Evolutionary conservation across 768 basidiomycete genomes (phyloP).

Genomic region (Russula compacta): DNA sequence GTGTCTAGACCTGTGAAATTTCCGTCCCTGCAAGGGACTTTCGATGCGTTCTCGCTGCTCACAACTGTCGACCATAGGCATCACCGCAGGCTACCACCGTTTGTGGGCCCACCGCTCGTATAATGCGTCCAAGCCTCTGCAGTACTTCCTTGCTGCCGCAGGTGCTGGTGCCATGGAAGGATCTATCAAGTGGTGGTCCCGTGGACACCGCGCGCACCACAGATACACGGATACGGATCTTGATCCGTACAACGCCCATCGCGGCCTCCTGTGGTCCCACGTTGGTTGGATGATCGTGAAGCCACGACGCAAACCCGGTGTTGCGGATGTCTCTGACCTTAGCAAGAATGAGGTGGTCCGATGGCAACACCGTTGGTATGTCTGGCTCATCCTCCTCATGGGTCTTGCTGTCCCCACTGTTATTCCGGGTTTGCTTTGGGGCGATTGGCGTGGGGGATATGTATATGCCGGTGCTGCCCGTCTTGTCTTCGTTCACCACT

Average conservation of each 20-base stretch:
- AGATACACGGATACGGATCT: conserved; percentile 96
- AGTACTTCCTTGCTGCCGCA: conserved; percentile 74
- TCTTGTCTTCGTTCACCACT: conserved; percentile 83
- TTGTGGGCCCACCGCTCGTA: conserved; percentile 96
- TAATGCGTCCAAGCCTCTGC: conserved; percentile 79
- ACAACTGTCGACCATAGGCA: conserved; percentile 35
- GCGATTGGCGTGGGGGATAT: conserved; percentile 78
- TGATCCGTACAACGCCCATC: conserved; percentile 90
- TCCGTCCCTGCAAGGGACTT: not conserved
- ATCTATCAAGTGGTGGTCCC: conserved; percentile 98
- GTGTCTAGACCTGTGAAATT: conserved; percentile 27
- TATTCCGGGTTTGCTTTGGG: conserved; percentile 75
- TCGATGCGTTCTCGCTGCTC: not conserved
- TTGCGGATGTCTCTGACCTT: conserved; percentile 83
- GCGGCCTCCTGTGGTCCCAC: conserved; percentile 80
- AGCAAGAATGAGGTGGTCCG: conserved; percentile 68
- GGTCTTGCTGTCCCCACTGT: conserved; percentile 66
- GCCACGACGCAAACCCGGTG: conserved; percentile 81
- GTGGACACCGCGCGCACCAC: conserved; percentile 96
- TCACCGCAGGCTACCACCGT: conserved; percentile 93
- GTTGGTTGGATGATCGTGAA: conserved; percentile 92
- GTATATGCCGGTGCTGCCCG: conserved; percentile 76
- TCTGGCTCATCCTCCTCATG: conserved; percentile 59
- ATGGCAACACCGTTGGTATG: conserved; percentile 84
- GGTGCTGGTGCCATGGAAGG: conserved; percentile 94